Evolutionary conservation across 2,329 filamentous ascomycete species (phyloP), one percentile per base, ranked within the genome.

Genomic region (Hortaea sp.): DNA sequence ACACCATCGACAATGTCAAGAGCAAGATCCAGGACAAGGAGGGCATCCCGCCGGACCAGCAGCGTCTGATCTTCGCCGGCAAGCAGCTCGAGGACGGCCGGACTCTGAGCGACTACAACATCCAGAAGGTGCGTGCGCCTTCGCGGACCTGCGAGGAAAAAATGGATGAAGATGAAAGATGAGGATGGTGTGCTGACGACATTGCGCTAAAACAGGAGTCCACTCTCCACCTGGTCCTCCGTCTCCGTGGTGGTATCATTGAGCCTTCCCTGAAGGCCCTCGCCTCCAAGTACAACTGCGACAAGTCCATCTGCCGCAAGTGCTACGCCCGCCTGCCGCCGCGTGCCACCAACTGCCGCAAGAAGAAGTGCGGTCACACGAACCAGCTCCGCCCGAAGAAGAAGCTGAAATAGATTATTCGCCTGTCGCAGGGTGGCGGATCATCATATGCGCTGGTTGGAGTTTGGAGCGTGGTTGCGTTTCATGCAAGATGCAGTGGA

Each of bases 351-450:
- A 98, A 98, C 86, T 98, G 92, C 87, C 82, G 89, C 68, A 97
- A 97, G 88, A 89, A 89, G 79, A 97, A 97, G 84, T 97, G 90
- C 76, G 92, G 90, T 57, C 92, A 97, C 85, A 94, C 85, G 78
- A 97, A 97, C 87, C 92, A 98, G 84, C 87, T 98, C 72, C 88
- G 92, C 77, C 92, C 92, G 74, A 98, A 98, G 90, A 98, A 98
- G 89, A 98, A 98, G 90, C 82, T 95, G 72, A 95, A 95, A 78
- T 90, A 84, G 50, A 52, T 32, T 11, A 29, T 38, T 13, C 29
- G 42, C 32, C 32, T 28, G 10, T 20, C 13, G 42, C n/a, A 20
- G 35, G 32, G 34, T 28, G 31, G 40, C 32, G 41, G 40, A 29
- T 7, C 13, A 29, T 20, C 20, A 20, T 20, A 20, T 20, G 28